phyloP scores from a whole-genome alignment of 108 stramenopile species.

The Cyclostephanos tholiformis region DNA sequence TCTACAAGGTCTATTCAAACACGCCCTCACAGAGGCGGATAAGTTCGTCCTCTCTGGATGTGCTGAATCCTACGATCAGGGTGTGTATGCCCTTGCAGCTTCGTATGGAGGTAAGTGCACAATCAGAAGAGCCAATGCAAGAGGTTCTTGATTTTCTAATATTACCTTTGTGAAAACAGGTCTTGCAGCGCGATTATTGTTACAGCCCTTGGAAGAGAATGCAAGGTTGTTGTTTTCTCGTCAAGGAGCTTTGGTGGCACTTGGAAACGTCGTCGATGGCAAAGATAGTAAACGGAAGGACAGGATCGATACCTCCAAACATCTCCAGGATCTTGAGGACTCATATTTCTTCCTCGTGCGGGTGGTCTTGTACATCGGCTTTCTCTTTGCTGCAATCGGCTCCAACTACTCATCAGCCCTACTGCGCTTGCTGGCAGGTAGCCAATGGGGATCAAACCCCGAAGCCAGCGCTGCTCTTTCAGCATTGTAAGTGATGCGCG shows the following conservation, averaged over 20 bases:
- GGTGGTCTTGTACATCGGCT: slow-evolving; percentile 75
- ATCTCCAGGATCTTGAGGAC: slow-evolving; percentile 13
- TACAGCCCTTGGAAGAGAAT: slow-evolving; percentile 91
- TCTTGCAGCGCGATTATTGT: slow-evolving; percentile 80
- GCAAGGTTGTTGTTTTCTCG: slow-evolving; percentile 81
- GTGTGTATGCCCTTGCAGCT: slow-evolving; percentile 84
- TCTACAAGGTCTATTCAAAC: slow-evolving; percentile 85
- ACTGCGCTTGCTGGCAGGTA: slow-evolving; percentile 70
- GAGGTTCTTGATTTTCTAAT: not conserved
- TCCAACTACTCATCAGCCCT: slow-evolving; percentile 79
- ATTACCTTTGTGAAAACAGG: slow-evolving; percentile 49
- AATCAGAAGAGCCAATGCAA: not conserved
- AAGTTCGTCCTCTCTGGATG: slow-evolving; percentile 68
- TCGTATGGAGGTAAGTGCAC: slow-evolving; percentile 43
- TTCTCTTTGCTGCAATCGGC: slow-evolving; percentile 73
- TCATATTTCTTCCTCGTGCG: slow-evolving; percentile 69
- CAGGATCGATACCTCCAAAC: slow-evolving; percentile 6
- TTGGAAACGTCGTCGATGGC: not conserved
- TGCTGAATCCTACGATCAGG: slow-evolving; percentile 76
- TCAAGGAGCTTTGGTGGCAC: slow-evolving; percentile 42
- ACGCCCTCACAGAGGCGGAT: slow-evolving; percentile 87
- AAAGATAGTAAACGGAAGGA: not conserved
- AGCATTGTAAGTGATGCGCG: slow-evolving; percentile 53
- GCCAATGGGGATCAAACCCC: slow-evolving; percentile 66
- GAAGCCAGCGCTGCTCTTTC: slow-evolving; percentile 77